Conservation (phyloP, 2,329 filamentous ascomycete species). For the Pseudomassariella vexata region DNA sequence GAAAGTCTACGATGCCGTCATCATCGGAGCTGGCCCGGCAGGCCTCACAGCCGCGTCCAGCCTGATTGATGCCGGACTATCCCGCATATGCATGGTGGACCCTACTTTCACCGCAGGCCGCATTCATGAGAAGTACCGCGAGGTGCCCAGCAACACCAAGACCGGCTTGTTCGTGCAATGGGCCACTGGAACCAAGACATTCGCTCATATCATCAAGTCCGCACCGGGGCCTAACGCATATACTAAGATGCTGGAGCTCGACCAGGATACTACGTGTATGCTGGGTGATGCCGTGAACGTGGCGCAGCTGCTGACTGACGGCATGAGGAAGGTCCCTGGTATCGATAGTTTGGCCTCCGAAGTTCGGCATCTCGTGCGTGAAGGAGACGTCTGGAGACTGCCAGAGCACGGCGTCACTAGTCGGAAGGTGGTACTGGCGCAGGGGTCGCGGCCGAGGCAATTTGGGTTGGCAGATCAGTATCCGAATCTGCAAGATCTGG, state of each 20-base stretch:
- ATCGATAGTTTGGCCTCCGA: no score
- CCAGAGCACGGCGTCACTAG: no score
- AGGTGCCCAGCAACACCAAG: conserved; percentile 59
- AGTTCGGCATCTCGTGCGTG: no score
- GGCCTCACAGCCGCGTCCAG: no score
- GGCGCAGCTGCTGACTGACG: conserved; percentile 36
- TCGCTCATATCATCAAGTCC: conserved; percentile 42
- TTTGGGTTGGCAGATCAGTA: conserved; percentile 10
- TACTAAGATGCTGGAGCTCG: conserved; percentile 43
- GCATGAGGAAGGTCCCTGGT: conserved; percentile 31
- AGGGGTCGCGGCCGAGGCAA: no score
- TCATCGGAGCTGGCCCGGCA: no score
- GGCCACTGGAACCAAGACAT: conserved; percentile 45
- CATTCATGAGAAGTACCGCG: conserved; percentile 48
- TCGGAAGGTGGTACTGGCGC: no score
- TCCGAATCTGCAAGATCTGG: conserved; percentile 29
- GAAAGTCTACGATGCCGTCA: no score
- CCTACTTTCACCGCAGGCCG: conserved; percentile 47
- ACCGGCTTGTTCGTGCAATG: conserved; percentile 53
- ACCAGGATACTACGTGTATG: conserved; percentile 51
- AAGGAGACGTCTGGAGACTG: no score
- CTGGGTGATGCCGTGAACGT: conserved; percentile 54
- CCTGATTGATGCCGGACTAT: no score
- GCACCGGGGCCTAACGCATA: conserved; percentile 48
- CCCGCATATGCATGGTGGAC: no score